Conservation (phyloP, 2,329 filamentous ascomycete species). For the Fusarium redolens region DNA sequence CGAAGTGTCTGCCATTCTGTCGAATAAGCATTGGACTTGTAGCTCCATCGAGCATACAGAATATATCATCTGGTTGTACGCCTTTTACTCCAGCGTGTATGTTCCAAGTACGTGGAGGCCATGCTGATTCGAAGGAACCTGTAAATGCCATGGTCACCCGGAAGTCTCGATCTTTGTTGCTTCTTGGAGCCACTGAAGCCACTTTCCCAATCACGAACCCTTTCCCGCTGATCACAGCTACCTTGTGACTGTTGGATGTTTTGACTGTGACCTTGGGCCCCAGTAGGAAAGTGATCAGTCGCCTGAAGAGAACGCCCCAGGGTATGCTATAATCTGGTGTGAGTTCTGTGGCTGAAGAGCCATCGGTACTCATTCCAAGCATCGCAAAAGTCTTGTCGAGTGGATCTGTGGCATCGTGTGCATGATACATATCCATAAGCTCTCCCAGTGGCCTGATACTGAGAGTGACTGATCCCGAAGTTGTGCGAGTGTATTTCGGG, state of each 20-base stretch:
- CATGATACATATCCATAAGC: not conserved
- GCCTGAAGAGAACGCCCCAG: not conserved
- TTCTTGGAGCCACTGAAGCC: not conserved
- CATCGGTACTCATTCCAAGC: not conserved
- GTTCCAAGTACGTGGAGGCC: not conserved
- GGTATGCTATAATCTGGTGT: not conserved
- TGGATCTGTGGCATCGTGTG: not conserved
- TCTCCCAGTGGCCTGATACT: not conserved
- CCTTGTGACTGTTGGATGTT: not conserved
- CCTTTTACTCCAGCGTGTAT: not conserved
- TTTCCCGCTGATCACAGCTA: not conserved
- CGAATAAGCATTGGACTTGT: not conserved
- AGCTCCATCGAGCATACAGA: not conserved
- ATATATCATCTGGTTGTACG: not conserved
- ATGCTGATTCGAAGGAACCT: not conserved
- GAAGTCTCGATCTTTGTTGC: not conserved
- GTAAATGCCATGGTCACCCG: not conserved
- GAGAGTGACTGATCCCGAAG: not conserved
- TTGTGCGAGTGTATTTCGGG: not conserved
- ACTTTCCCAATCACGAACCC: not conserved
- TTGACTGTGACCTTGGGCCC: not conserved
- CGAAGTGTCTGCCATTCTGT: not conserved
- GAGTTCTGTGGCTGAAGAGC: not conserved
- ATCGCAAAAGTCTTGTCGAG: not conserved
- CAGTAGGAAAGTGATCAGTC: not conserved